Evolutionary conservation across 345 rosid species (phyloP).

Genomic region (Rubroshorea leprosula): DNA sequence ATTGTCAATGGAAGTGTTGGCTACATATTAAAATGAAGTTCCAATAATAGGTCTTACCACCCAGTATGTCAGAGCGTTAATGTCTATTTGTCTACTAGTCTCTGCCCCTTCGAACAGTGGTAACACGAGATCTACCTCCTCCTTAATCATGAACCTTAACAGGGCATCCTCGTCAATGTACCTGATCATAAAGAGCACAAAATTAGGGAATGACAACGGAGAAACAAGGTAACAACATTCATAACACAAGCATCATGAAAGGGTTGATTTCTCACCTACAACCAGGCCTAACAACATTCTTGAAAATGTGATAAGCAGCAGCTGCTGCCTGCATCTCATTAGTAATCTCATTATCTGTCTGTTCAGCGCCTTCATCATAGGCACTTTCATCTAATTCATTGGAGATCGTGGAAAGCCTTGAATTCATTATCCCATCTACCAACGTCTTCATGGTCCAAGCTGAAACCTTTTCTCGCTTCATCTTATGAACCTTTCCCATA

Average conservation of each 20-base stretch:
- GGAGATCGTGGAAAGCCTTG: slow-evolving; percentile 69
- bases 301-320: slow-evolving; percentile 63
- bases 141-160: slow-evolving; percentile 74
- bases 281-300: slow-evolving; percentile 41
- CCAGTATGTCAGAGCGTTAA: slow-evolving; percentile 62
- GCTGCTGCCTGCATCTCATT: slow-evolving; percentile 75
- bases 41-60: slow-evolving; percentile 47
- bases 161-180: slow-evolving; percentile 74
- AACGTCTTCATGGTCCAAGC: slow-evolving; percentile 89
- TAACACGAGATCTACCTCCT: slow-evolving; percentile 78
- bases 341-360: slow-evolving; percentile 55
- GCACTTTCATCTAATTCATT: slow-evolving; percentile 51
- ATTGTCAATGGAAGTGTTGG: no score
- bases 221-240: neutral
- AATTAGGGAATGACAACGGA: slow-evolving; percentile 7
- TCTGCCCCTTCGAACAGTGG: slow-evolving; percentile 60
- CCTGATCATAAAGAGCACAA: slow-evolving; percentile 29
- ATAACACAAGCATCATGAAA: neutral
- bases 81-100: slow-evolving; percentile 46
- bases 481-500: slow-evolving; percentile 63
- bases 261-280: slow-evolving; percentile 36
- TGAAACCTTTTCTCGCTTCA: slow-evolving; percentile 83
- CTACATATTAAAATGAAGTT: neutral
- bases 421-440: slow-evolving; percentile 62
- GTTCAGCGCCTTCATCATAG: slow-evolving; percentile 30